Conservation (phyloP, 306 rosid species). For the Leucaena leucocephala region DNA sequence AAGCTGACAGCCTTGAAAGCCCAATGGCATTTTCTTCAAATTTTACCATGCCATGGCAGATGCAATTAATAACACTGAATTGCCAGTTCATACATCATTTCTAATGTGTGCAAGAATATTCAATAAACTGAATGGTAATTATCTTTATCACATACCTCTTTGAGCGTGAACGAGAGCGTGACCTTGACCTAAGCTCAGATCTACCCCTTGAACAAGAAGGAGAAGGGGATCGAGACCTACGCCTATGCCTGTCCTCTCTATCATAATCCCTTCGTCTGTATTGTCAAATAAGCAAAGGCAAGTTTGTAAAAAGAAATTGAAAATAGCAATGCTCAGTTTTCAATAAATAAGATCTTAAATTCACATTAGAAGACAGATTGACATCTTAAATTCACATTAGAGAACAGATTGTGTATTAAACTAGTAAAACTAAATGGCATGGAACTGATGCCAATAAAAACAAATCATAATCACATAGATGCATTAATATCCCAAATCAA, state of each 20-base stretch:
- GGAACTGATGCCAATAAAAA: slow-evolving; percentile 2
- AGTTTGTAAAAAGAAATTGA: not conserved
- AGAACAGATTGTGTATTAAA: not conserved
- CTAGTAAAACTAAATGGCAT: not conserved
- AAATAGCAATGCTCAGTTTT: not conserved
- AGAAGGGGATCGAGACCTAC: slow-evolving; percentile 62
- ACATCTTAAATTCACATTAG: not conserved
- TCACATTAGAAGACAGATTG: not conserved
- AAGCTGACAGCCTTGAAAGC: no score
- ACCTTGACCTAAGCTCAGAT: slow-evolving; percentile 80
- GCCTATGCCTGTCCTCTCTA: slow-evolving; percentile 76
- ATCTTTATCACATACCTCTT: slow-evolving; percentile 64
- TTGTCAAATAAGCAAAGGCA: not conserved
- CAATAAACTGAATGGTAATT: not conserved
- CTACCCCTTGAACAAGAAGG: slow-evolving; percentile 53
- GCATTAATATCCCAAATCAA: slow-evolving; percentile 11
- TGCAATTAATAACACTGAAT: not conserved
- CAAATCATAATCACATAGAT: not conserved
- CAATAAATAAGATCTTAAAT: not conserved
- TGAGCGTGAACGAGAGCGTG: slow-evolving; percentile 93
- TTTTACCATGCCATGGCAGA: not conserved
- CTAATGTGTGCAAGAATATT: not conserved
- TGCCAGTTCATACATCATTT: not conserved
- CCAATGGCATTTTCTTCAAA: no score
- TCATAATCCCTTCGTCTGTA: slow-evolving; percentile 83